A percentile compares a stretch with the other conserved stretches of the same genome.
These are phyloP conservation scores for Malus sieversii DNA, from an alignment of 306 rosid genomes.

Conservation along the genomic window DNA sequence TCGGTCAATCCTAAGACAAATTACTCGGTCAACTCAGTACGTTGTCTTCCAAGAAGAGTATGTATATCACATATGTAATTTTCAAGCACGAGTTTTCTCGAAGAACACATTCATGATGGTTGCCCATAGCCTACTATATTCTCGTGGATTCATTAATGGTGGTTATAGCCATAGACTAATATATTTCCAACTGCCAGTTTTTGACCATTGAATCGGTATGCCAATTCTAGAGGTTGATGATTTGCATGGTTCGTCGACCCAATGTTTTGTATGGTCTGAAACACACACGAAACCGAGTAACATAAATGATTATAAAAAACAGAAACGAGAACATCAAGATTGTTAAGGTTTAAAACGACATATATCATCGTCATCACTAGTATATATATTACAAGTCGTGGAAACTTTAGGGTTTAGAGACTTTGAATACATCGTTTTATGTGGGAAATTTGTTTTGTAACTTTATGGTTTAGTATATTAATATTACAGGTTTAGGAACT, in stretches of 20 bases:
- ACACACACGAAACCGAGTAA: background rate
- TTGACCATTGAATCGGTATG: conserved; percentile 43
- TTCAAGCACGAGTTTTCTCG: conserved; percentile 9
- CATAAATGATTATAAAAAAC: background rate
- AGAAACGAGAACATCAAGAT: conserved; percentile 8
- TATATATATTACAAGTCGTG: background rate
- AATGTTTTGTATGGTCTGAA: conserved; percentile 14
- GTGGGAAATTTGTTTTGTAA: background rate
- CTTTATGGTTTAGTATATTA: too few species aligned
- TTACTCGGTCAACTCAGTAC: conserved; percentile 14
- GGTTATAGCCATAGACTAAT: background rate
- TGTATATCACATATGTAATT: background rate
- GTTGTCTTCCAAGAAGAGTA: conserved; percentile 14
- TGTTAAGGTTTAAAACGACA: background rate
- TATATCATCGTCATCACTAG: background rate
- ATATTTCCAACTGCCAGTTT: conserved; percentile 25
- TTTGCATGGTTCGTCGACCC: conserved; percentile 29
- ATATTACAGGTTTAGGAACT: conserved; percentile 2
- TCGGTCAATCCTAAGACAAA: conserved; percentile 14
- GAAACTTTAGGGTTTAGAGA: too few species aligned
- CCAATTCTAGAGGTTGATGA: conserved; percentile 24
- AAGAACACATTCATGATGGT: background rate
- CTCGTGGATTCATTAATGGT: background rate
- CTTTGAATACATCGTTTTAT: conserved; percentile 17
- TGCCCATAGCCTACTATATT: background rate